phyloP scores from a whole-genome alignment of 1,139 yeast genomes.

The Yamadazyma siamensis region DNA sequence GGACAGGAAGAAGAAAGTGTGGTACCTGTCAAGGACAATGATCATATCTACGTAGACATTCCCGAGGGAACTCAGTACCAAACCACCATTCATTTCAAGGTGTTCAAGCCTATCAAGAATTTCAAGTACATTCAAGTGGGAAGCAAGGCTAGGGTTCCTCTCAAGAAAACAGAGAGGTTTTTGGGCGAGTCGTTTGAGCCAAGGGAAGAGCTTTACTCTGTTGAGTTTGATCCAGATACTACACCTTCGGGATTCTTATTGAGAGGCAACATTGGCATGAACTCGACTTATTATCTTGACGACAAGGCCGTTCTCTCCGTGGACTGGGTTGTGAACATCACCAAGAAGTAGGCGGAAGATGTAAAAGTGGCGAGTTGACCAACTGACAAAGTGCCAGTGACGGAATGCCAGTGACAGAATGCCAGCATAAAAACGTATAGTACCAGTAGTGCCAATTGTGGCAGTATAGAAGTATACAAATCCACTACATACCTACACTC shows the following conservation, averaged over 20 bases:
- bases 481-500: too few relatives aligned
- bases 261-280: slow-evolving; percentile 35
- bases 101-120: slow-evolving; percentile 27
- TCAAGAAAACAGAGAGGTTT: slow-evolving; percentile 29
- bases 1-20: slow-evolving; percentile 25
- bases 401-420: too few relatives aligned
- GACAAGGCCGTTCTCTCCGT: slow-evolving; percentile 26
- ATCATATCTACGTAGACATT: slow-evolving; percentile 24
- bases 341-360: slow-evolving; percentile 25
- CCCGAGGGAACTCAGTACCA: slow-evolving; percentile 40
- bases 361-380: too few relatives aligned
- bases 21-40: slow-evolving; percentile 27
- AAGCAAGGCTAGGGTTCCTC: slow-evolving; percentile 36
- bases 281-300: slow-evolving; percentile 32
- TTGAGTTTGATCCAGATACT: slow-evolving; percentile 32
- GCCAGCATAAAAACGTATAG: too few relatives aligned
- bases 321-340: slow-evolving; percentile 37
- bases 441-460: too few relatives aligned
- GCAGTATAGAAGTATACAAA: too few relatives aligned
- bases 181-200: slow-evolving; percentile 32
- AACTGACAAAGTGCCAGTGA: too few relatives aligned
- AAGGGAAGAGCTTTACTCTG: slow-evolving; percentile 24
- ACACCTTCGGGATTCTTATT: slow-evolving; percentile 42
- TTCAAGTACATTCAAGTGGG: slow-evolving; percentile 37
- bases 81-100: slow-evolving; percentile 34